Base-by-base conservation (phyloP, 495 filamentous ascomycete genomes). In the Penicillium cinerascens region DNA sequence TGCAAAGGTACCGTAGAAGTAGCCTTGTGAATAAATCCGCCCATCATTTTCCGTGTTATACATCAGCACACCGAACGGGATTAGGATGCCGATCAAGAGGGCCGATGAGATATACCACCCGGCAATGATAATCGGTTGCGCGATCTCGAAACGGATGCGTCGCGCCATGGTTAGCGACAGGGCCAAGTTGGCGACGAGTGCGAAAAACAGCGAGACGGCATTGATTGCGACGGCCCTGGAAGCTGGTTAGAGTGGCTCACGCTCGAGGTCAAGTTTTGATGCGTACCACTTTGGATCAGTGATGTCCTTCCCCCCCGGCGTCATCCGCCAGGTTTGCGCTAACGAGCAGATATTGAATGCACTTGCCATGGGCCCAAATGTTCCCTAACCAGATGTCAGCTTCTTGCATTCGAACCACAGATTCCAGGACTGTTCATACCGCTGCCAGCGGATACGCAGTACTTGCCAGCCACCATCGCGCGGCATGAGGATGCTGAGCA, bases 381-480 rank as follows among this genome's bases (percentile, higher is more conserved):
- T 92, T 38, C 87, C 89, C 42, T 73, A 40, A 18, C 39, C 13
- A 37, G 13, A 13, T 26, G 44, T 58, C 10, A 65, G 38, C 18
- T 33, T 33, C 1, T 18, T 1, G 1, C 33, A n/a, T 20, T 33
- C 11, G 1, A 33, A 47, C 18, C 13, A 1, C 15, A 16, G 2
- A 45, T 8, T 42, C 10, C 4, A 23, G 8, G 11, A 37, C 2
- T 13, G 8, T 7, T 38, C 70, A 40, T 65, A 73, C 73, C 23
- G 90, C 88, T 25, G 91, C 74, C 59, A 95, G 78, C 25, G 91
- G 91, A 55, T 90, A 89, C 9, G 83, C 87, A 0, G 89, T 88
- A 18, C 84, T 87, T 8, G 88, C 87, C 57, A 92, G 86, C 90
- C 91, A 96, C 89, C 89, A 96, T 37, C 84, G 83, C 51, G 58